phyloP scores from a whole-genome alignment of 371 early-diverging fungal genomes.

The Mortierella sp. region DNA sequence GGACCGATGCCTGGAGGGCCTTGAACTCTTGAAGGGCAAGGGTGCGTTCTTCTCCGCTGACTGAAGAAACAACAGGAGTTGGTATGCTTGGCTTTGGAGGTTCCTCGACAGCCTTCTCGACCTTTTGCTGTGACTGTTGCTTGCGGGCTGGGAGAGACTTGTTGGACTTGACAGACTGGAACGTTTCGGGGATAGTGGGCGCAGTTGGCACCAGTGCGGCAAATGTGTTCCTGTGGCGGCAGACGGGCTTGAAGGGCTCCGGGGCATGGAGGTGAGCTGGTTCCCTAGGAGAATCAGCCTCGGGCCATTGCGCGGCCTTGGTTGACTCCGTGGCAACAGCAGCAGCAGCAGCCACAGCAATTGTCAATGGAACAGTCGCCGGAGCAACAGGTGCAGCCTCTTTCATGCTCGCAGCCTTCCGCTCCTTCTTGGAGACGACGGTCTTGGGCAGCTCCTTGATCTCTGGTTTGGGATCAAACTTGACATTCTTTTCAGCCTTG shows the following conservation, averaged over 20 bases:
- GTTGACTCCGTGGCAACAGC: not conserved
- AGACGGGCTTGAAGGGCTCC: not conserved
- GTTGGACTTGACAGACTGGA: not conserved
- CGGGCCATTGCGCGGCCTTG: not conserved
- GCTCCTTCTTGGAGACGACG: conserved; percentile 5
- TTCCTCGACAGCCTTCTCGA: not conserved
- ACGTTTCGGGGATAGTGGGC: not conserved
- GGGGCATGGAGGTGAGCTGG: not conserved
- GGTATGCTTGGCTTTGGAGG: not conserved
- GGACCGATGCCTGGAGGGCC: conserved; percentile 17
- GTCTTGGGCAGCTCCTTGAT: conserved; percentile 12
- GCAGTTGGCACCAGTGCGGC: not conserved
- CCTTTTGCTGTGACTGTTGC: not conserved
- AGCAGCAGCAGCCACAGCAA: not conserved
- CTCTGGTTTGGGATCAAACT: not conserved
- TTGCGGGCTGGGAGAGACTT: not conserved
- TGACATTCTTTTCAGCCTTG: not conserved
- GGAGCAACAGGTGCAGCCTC: not conserved
- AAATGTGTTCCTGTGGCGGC: not conserved
- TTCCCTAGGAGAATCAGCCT: not conserved
- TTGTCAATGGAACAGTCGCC: not conserved
- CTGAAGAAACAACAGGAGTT: not conserved
- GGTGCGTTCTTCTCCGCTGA: not conserved
- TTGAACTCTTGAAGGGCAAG: conserved; percentile 12
- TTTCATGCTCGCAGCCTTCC: conserved; percentile 1